Conservation (phyloP, 2,329 filamentous ascomycete genomes). For the Verticillium dahliae region DNA sequence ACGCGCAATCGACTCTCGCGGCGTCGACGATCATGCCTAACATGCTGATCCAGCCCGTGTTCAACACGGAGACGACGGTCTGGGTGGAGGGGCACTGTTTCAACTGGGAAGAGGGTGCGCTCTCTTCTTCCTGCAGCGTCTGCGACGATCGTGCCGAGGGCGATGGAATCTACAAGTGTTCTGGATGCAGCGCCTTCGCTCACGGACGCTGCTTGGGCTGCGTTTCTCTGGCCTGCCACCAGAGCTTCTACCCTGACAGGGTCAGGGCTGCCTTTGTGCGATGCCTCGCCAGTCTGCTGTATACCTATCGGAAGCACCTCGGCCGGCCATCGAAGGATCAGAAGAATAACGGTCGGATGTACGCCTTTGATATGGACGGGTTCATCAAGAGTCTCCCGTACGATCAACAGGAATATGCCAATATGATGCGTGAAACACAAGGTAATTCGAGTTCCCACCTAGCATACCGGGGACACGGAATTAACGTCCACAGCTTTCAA, state of each 20-base stretch:
- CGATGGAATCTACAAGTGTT: slow-evolving; percentile 71
- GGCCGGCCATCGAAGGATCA: slow-evolving; percentile 54
- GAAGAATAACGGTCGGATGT: slow-evolving; percentile 53
- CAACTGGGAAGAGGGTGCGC: slow-evolving; percentile 55
- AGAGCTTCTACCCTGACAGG: slow-evolving; percentile 55
- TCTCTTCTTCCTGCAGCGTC: slow-evolving; percentile 57
- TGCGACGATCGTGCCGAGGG: slow-evolving; percentile 68
- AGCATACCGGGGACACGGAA: slow-evolving; percentile 11
- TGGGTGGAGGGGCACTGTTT: slow-evolving; percentile 86
- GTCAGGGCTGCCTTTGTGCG: slow-evolving; percentile 59
- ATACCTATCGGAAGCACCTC: slow-evolving; percentile 59
- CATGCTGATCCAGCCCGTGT: slow-evolving; percentile 72
- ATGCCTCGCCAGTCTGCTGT: slow-evolving; percentile 59
- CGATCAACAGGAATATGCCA: slow-evolving; percentile 58
- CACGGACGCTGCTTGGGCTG: slow-evolving; percentile 57
- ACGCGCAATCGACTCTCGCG: slow-evolving; percentile 78
- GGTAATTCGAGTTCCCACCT: slow-evolving; percentile 32
- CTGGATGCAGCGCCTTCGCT: slow-evolving; percentile 51
- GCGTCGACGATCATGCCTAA: slow-evolving; percentile 84
- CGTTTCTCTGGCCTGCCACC: slow-evolving; percentile 57
- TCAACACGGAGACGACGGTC: slow-evolving; percentile 70
- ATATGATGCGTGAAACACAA: slow-evolving; percentile 61
- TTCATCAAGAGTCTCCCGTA: slow-evolving; percentile 59
- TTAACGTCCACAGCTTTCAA: slow-evolving; percentile 46
- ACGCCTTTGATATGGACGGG: slow-evolving; percentile 58